A percentile compares a stretch with the other conserved stretches of the same genome.
phyloP scores from a whole-genome alignment of 2,329 filamentous ascomycete genomes.

The Cyphellophora attinorum region DNA sequence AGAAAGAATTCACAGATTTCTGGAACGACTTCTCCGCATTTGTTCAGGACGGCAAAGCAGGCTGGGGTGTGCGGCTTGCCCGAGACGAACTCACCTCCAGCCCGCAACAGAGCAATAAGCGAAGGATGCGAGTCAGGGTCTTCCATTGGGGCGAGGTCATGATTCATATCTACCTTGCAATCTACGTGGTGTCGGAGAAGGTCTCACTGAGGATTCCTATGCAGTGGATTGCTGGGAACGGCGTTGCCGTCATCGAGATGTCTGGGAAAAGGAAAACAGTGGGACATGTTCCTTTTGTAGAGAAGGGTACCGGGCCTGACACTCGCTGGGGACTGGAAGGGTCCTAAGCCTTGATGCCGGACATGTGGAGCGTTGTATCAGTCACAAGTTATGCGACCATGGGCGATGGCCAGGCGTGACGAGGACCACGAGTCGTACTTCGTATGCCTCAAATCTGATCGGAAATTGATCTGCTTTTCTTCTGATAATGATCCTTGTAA shows the following conservation, averaged over 20 bases:
- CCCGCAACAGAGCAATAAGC: neutral
- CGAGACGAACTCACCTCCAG: neutral
- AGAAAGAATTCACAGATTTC: too few relatives aligned
- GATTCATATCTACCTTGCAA: neutral
- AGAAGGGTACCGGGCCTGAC: neutral
- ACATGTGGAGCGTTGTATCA: neutral
- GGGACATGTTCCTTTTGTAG: too few relatives aligned
- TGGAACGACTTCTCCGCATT: neutral
- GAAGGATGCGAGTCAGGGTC: neutral
- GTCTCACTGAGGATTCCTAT: neutral
- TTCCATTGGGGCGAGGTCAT: neutral
- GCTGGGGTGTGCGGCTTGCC: neutral
- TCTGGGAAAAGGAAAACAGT: neutral
- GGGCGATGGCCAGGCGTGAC: too few relatives aligned
- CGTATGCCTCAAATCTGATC: too few relatives aligned
- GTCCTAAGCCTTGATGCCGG: neutral
- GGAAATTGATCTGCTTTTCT: too few relatives aligned
- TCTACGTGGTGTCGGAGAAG: neutral
- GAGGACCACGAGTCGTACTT: too few relatives aligned
- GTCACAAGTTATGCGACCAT: neutral
- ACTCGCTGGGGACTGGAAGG: neutral
- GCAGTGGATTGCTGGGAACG: neutral
- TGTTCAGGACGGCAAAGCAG: neutral
- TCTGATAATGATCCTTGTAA: too few relatives aligned
- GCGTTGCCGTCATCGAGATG: neutral